phyloP scores from a whole-genome alignment of 805 yeast species.

The Sporopachydermia lactativora region DNA sequence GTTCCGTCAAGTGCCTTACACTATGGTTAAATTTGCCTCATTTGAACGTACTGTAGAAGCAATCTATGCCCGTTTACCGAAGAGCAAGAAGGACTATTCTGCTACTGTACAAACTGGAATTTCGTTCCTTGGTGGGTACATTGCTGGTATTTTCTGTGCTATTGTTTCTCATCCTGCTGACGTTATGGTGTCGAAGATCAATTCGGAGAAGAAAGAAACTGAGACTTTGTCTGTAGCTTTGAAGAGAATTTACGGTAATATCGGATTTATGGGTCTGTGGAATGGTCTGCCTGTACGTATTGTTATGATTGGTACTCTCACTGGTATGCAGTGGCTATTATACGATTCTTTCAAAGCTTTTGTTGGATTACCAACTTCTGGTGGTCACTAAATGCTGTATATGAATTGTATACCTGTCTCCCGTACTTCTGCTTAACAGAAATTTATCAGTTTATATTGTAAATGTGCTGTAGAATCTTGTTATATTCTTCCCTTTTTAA shows the following conservation, averaged over 20 bases:
- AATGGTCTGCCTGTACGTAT: conserved; percentile 90
- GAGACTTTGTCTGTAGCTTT: conserved; percentile 60
- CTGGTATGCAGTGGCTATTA: conserved; percentile 94
- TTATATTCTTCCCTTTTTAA: too few relatives aligned
- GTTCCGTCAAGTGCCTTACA: conserved; percentile 97
- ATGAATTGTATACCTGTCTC: neutral
- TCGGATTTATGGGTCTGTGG: conserved; percentile 90
- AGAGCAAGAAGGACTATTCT: conserved; percentile 57
- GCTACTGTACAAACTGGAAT: conserved; percentile 81
- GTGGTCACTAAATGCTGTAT: conserved; percentile 26
- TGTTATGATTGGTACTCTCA: conserved; percentile 92
- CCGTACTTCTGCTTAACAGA: neutral
- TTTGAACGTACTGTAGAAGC: conserved; percentile 82
- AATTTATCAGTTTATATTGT: neutral
- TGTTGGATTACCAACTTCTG: conserved; percentile 91
- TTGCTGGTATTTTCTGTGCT: conserved; percentile 97
- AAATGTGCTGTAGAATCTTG: too few relatives aligned
- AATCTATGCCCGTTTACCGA: conserved; percentile 64
- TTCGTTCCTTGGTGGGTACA: conserved; percentile 88
- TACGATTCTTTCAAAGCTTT: conserved; percentile 94
- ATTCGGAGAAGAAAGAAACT: conserved; percentile 48
- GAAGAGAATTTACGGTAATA: conserved; percentile 58
- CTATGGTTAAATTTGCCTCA: conserved; percentile 93
- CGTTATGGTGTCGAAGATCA: conserved; percentile 91
- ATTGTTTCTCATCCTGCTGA: conserved; percentile 97